Evolutionary conservation across 1,284 basidiomycete species (phyloP), one percentile per base, ranked within the genome.

Genomic region (Meira nashicola): DNA sequence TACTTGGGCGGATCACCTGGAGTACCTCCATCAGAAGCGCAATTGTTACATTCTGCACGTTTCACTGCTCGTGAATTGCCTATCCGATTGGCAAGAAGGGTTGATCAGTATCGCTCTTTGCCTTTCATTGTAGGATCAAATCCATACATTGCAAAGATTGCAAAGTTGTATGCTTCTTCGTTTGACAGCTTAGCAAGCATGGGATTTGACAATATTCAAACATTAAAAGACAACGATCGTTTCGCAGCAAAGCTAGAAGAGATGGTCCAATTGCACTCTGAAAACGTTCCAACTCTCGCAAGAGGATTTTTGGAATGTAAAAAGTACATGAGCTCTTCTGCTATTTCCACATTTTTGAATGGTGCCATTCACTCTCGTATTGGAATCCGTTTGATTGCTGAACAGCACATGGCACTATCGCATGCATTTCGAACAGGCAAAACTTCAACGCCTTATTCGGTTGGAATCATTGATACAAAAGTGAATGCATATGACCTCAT

Each of bases 281-380:
- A 92, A 78, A 91, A 93, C 73, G 89, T 93, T 48, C 90, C 90
- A 0, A 88, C 87, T 12, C 85, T 94, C 82, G 89, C 90, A 0
- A 89, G 90, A 78, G 90, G 90, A 41, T 92, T 93, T 74, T 88
- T 90, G 68, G 91, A 94, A 80, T 89, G 87, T 66, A 82, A 85
- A 52, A 83, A 85, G 58, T 93, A 94, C 79, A 87, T 94, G 83
- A 86, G 88, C 7, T 83, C 88, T 1, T 82, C 83, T 21, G 85
- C 89, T 67, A 87, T 91, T 61, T 86, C 84, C 71, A 82, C 83
- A 52, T 94, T 93, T 76, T 80, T 94, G 37, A 88, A 94, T 73
- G 86, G 86, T 23, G 87, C 89, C 17, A 92, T 94, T 70, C 86
- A 87, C 37, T 90, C 87, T 68, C 86, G 91, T 46, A 91, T 93